phyloP scores from a whole-genome alignment of 2,329 filamentous ascomycete genomes.

The Corynespora cassiicola region DNA sequence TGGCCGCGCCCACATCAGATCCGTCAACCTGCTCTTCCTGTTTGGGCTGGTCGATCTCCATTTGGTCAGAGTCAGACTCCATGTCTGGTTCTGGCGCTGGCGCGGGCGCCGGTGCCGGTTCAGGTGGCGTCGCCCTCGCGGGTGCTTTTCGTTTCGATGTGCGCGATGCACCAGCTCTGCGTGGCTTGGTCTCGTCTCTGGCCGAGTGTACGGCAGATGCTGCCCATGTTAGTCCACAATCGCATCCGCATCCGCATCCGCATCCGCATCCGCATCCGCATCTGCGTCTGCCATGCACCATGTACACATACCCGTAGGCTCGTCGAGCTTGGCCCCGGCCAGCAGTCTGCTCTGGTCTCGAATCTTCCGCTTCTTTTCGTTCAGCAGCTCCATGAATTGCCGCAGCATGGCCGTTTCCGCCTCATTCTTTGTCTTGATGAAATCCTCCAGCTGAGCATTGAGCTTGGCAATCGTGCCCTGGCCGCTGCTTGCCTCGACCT shows the following conservation, averaged over 20 bases:
- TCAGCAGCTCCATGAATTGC: constrained; percentile 74
- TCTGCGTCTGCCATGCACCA: too few relatives aligned
- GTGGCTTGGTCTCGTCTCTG: constrained; percentile 29
- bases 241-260: too few relatives aligned
- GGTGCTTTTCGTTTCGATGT: constrained; percentile 44
- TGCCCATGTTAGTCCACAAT: too few relatives aligned
- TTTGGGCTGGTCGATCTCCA: constrained; percentile 39
- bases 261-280: too few relatives aligned
- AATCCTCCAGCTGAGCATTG: constrained; percentile 68
- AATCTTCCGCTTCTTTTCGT: constrained; percentile 83
- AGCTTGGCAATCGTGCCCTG: constrained; percentile 66
- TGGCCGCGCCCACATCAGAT: constrained; percentile 30
- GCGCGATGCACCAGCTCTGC: constrained; percentile 41
- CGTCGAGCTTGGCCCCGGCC: constrained; percentile 57
- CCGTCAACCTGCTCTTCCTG: constrained; percentile 32
- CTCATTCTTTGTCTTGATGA: constrained; percentile 69
- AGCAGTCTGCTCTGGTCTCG: constrained; percentile 73
- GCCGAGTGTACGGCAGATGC: constrained; percentile 36
- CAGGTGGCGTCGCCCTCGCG: constrained; percentile 16
- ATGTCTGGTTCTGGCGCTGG: constrained; percentile 13
- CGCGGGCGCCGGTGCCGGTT: constrained; percentile 26
- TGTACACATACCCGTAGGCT: constrained; percentile 33
- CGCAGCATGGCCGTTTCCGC: constrained; percentile 71
- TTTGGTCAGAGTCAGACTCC: constrained; percentile 37
- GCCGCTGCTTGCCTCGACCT: constrained; percentile 54